A percentile compares a stretch with the other conserved stretches of the same genome.
These are phyloP conservation scores for Diplogelasinospora grovesii DNA, from an alignment of 495 filamentous ascomycete genomes.

Conservation along the genomic window DNA sequence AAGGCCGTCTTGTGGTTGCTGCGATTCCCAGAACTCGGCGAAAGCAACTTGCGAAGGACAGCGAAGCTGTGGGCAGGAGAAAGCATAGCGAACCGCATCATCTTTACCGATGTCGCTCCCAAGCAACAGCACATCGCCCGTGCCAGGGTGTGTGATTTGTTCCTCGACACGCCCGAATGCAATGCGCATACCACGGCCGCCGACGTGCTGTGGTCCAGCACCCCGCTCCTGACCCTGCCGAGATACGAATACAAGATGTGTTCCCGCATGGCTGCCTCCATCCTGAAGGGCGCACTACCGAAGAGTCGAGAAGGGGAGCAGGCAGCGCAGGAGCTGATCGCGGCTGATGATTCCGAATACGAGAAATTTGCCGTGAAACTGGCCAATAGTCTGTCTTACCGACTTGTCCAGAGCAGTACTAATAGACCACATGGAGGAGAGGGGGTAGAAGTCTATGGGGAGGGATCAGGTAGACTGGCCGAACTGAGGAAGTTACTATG, in stretches of 20 bases:
- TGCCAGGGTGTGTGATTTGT: constrained; percentile 85
- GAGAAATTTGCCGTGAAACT: constrained; percentile 73
- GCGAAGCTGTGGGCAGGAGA: constrained; percentile 78
- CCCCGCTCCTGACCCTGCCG: constrained; percentile 89
- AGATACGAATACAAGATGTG: constrained; percentile 98
- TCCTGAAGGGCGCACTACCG: constrained; percentile 82
- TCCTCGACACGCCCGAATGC: constrained; percentile 96
- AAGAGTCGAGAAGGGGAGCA: constrained; percentile 55
- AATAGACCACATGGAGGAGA: too few relatives aligned
- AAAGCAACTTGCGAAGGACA: constrained; percentile 72
- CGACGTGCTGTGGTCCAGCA: constrained; percentile 93
- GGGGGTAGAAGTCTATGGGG: constrained; percentile 45
- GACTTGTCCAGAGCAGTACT: constrained; percentile 10
- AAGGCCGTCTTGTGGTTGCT: constrained; percentile 94
- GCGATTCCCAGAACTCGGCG: constrained; percentile 90
- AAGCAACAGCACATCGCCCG: constrained; percentile 93
- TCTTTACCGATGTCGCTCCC: constrained; percentile 95
- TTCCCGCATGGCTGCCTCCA: constrained; percentile 92
- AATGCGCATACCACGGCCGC: constrained; percentile 98
- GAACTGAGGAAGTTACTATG: constrained; percentile 76
- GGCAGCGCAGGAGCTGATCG: constrained; percentile 71
- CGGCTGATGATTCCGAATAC: constrained; percentile 68
- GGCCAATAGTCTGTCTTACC: constrained; percentile 61
- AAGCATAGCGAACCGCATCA: constrained; percentile 81
- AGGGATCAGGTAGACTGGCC: constrained; percentile 59